These are phyloP conservation scores for Mesembryanthemum crystallinum DNA, from an alignment of 148 eudicot species.

Conservation along the genomic window DNA sequence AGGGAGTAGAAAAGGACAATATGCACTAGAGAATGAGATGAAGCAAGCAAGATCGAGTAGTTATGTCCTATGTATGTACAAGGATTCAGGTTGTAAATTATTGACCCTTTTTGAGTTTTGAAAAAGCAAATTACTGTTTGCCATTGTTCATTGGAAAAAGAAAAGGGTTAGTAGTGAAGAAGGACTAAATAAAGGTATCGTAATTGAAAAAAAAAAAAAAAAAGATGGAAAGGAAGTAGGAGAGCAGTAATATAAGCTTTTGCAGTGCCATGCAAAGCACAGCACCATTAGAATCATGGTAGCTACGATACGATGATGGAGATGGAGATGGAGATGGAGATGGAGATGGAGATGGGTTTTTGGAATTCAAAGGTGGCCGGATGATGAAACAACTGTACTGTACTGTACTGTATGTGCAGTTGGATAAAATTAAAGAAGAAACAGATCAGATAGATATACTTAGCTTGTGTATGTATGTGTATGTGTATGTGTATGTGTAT, in stretches of 20 bases:
- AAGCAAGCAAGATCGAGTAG: not conserved
- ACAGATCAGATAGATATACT: too few relatives aligned
- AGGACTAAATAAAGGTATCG: not conserved
- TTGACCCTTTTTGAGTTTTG: too few relatives aligned
- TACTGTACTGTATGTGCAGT: too few relatives aligned
- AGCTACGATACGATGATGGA: not conserved
- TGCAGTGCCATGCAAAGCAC: not conserved
- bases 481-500: too few relatives aligned
- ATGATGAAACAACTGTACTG: too few relatives aligned
- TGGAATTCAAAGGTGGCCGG: too few relatives aligned
- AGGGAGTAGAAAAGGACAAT: not conserved
- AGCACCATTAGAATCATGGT: not conserved
- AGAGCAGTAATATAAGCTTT: not conserved
- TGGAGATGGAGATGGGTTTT: too few relatives aligned
- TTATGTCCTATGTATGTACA: not conserved
- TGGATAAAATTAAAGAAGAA: too few relatives aligned
- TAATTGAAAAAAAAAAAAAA: too few relatives aligned
- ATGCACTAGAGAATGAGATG: not conserved
- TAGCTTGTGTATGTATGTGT: too few relatives aligned
- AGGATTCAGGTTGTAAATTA: not conserved
- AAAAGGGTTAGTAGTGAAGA: not conserved
- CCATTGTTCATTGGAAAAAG: not conserved
- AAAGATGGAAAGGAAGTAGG: not conserved
- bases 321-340: too few relatives aligned
- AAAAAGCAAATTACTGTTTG: too few relatives aligned